Percentiles rank a stretch among this genome's conserved stretches.
phyloP scores from a whole-genome alignment of 2,329 filamentous ascomycete genomes.

The Ambrosiella xylebori region DNA sequence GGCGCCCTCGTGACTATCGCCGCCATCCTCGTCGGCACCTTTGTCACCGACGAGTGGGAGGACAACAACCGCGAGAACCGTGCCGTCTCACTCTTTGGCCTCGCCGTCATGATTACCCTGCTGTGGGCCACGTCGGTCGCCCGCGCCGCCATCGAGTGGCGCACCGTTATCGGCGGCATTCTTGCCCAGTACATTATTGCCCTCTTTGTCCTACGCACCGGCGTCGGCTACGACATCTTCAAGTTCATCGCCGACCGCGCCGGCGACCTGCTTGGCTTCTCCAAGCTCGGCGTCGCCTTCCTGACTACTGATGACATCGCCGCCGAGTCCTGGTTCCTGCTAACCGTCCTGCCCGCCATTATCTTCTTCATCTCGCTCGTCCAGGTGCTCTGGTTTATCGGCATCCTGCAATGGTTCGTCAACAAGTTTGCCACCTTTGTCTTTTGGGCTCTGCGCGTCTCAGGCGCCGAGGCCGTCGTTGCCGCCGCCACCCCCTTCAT shows the following conservation, averaged over 20 bases:
- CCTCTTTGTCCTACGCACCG: conserved; percentile 69
- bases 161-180: conserved; percentile 78
- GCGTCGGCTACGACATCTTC: conserved; percentile 78
- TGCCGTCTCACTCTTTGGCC: conserved; percentile 62
- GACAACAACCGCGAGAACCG: conserved; percentile 71
- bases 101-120: conserved; percentile 48
- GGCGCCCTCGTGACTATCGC: conserved; percentile 48
- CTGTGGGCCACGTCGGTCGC: conserved; percentile 59
- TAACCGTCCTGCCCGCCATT: conserved; percentile 70
- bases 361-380: conserved; percentile 95
- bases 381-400: conserved; percentile 66
- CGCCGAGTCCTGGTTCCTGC: conserved; percentile 48
- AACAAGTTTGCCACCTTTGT: conserved; percentile 77
- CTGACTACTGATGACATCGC: conserved; percentile 32
- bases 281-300: conserved; percentile 55
- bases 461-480: conserved; percentile 83
- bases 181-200: conserved; percentile 75
- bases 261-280: conserved; percentile 57
- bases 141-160: conserved; percentile 48
- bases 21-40: conserved; percentile 61
- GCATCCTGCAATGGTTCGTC: conserved; percentile 77
- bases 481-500: conserved; percentile 88
- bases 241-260: conserved; percentile 67
- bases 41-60: conserved; percentile 50
- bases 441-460: conserved; percentile 77